Percentiles rank a stretch among this genome's conserved stretches.
Evolutionary conservation across 225 moss, liverwort and hornwort genomes (phyloP).

Genomic region (Sphagnum contortum): DNA sequence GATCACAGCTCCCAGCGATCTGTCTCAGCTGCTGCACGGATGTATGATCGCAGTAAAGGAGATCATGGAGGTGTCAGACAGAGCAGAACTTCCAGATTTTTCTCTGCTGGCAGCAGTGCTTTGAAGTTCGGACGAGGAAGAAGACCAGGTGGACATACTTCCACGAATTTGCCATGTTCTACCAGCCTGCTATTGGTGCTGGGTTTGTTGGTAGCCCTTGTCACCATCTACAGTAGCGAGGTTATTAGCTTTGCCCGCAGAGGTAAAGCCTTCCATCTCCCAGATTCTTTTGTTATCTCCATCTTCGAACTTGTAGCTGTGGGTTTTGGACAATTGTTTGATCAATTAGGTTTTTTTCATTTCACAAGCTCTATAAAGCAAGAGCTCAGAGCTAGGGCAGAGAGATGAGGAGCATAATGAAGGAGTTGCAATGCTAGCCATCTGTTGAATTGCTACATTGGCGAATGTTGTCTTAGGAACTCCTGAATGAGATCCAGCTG

Average conservation of each 20-base stretch:
- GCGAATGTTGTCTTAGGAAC: too few species aligned
- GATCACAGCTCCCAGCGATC: conserved; percentile 48
- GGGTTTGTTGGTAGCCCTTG: conserved; percentile 33
- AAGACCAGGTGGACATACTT: conserved; percentile 26
- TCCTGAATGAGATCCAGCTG: too few species aligned
- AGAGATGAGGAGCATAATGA: too few species aligned
- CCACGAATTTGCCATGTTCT: conserved; percentile 37
- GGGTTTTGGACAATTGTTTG: too few species aligned
- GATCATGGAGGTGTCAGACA: conserved; percentile 37
- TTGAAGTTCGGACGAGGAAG: conserved; percentile 44
- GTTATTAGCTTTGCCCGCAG: conserved; percentile 19
- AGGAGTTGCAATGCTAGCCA: too few species aligned
- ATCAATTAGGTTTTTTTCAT: too few species aligned
- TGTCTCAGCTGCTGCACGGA: conserved; percentile 30
- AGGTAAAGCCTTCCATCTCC: conserved; percentile 10
- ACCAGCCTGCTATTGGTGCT: conserved; percentile 28
- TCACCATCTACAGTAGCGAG: conserved; percentile 39
- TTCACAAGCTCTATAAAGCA: too few species aligned
- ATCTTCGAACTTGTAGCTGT: neutral
- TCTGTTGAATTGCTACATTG: too few species aligned
- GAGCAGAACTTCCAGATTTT: conserved; percentile 11
- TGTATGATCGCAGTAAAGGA: conserved; percentile 46
- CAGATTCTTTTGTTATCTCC: neutral
- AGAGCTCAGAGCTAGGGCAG: too few species aligned
- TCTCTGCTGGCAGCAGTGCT: conserved; percentile 6